Evolutionary conservation across 192 early-diverging fungal species (phyloP).

Genomic region (Rhizophagus prolifer): DNA sequence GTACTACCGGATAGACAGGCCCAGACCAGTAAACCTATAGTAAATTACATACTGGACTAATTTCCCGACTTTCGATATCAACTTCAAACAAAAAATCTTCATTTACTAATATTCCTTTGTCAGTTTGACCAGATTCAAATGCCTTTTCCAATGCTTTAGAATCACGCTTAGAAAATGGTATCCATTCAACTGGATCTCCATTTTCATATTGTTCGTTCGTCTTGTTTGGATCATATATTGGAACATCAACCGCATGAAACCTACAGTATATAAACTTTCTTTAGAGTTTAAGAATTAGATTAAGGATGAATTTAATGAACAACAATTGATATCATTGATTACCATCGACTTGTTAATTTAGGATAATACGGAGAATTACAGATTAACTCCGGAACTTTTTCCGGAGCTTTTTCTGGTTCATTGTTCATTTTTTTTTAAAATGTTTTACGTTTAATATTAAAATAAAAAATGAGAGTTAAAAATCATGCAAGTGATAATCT

Average conservation of each 20-base stretch:
- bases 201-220: not conserved
- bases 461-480: too few species aligned
- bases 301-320: not conserved
- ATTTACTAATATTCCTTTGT: slow-evolving; percentile 60
- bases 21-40: slow-evolving; percentile 78
- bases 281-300: not conserved
- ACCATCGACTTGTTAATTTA: not conserved
- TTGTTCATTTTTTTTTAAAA: not conserved
- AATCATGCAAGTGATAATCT: too few species aligned
- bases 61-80: slow-evolving; percentile 64
- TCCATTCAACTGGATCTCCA: slow-evolving; percentile 42
- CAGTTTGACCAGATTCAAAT: slow-evolving; percentile 38
- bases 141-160: slow-evolving; percentile 57
- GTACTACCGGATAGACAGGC: slow-evolving; percentile 71
- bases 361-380: not conserved
- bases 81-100: slow-evolving; percentile 83
- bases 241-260: slow-evolving; percentile 32
- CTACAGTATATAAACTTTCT: not conserved
- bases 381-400: not conserved
- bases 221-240: slow-evolving; percentile 22
- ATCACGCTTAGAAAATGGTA: slow-evolving; percentile 58
- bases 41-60: slow-evolving; percentile 47
- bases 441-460: too few species aligned
- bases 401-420: not conserved
- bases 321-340: not conserved